Evolutionary conservation across 108 stramenopile genomes (phyloP).

Genomic region (Stephanodiscus minutulus): DNA sequence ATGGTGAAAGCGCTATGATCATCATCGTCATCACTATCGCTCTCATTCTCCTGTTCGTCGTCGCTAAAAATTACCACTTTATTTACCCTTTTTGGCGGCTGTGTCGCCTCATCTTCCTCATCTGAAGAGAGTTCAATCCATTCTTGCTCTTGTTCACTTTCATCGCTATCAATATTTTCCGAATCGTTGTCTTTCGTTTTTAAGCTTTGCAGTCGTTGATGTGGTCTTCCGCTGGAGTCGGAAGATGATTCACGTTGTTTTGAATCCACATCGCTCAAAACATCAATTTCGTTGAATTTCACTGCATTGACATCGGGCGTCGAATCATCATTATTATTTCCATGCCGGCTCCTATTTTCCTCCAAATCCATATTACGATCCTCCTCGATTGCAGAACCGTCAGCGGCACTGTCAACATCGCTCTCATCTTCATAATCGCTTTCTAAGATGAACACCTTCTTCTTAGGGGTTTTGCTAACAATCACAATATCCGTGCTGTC

Average conservation of each 20-base stretch:
- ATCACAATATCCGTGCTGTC: slow-evolving; percentile 15
- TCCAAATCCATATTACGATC: background rate
- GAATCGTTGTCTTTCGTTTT: background rate
- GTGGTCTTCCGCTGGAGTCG: slow-evolving; percentile 1
- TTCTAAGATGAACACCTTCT: slow-evolving; percentile 14
- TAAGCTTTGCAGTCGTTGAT: background rate
- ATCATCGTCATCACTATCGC: slow-evolving; percentile 19
- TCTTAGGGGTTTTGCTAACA: slow-evolving; percentile 2
- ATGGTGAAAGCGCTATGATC: slow-evolving; percentile 21
- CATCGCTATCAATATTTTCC: slow-evolving; percentile 1
- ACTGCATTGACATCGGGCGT: background rate
- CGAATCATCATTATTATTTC: slow-evolving; percentile 3
- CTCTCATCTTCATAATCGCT: slow-evolving; percentile 21
- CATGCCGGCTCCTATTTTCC: background rate
- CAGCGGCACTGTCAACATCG: slow-evolving; percentile 9
- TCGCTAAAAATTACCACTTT: slow-evolving; percentile 54
- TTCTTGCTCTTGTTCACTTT: slow-evolving; percentile 14
- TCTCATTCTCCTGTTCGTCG: slow-evolving; percentile 47
- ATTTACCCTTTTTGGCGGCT: slow-evolving; percentile 40
- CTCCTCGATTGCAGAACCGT: background rate
- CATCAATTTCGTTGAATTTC: background rate
- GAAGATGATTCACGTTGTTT: background rate
- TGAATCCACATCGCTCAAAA: background rate
- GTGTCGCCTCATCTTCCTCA: slow-evolving; percentile 22
- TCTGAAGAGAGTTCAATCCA: slow-evolving; percentile 36